phyloP scores from a whole-genome alignment of 371 early-diverging fungal species.

The Mortierella sp. region DNA sequence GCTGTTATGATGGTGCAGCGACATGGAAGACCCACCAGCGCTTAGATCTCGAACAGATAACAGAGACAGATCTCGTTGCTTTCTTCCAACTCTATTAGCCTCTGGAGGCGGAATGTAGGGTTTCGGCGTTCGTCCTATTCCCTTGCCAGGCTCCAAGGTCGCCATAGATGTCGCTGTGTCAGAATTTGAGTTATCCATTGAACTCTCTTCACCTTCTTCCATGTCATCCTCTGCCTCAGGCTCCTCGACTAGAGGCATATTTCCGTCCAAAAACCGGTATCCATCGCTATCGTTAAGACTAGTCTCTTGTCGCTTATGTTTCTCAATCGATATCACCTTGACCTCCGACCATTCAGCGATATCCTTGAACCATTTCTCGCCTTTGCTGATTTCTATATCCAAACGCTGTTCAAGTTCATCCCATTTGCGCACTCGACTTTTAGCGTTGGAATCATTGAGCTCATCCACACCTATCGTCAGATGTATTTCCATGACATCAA shows the following conservation, averaged over 20 bases:
- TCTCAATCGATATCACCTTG: conserved; percentile 25
- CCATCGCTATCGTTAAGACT: background rate
- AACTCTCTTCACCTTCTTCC: background rate
- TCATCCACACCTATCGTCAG: conserved; percentile 31
- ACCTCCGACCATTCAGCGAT: conserved; percentile 24
- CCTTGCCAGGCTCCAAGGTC: background rate
- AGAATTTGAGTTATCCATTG: background rate
- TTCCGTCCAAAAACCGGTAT: conserved; percentile 15
- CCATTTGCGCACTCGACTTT: conserved; percentile 42
- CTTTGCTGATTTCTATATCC: conserved; percentile 34
- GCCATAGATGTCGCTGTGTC: background rate
- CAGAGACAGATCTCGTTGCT: conserved; percentile 27
- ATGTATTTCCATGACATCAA: conserved; percentile 47
- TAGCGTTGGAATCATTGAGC: conserved; percentile 7
- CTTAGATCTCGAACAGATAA: conserved; percentile 18
- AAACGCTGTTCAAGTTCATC: conserved; percentile 41
- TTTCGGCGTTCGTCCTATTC: background rate
- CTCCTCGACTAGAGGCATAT: conserved; percentile 25
- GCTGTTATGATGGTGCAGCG: conserved; percentile 18
- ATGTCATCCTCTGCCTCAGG: conserved; percentile 15
- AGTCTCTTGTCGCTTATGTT: conserved; percentile 21
- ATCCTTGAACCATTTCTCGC: conserved; percentile 48
- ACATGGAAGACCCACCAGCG: conserved; percentile 31
- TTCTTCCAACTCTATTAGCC: conserved; percentile 14
- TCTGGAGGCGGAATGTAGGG: conserved; percentile 6